A percentile compares a stretch with the other conserved stretches of the same genome.
Evolutionary conservation across 805 yeast species (phyloP).

Genomic region (Pichia pseudocactophila): DNA sequence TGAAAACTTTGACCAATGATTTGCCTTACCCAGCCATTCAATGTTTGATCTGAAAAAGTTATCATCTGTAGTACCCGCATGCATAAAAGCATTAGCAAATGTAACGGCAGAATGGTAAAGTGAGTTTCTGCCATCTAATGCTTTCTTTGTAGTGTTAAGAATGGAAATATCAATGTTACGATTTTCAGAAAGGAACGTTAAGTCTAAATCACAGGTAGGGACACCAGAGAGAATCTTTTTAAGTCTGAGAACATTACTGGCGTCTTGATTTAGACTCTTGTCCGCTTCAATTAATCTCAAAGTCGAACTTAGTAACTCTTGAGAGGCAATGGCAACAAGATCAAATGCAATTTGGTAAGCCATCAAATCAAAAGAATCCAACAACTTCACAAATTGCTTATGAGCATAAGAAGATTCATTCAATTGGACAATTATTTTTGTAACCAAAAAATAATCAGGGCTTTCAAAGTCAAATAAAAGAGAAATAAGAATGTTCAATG

Average conservation of each 20-base stretch:
- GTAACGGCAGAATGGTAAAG: conserved; percentile 94
- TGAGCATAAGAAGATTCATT: conserved; percentile 69
- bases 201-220: conserved; percentile 87
- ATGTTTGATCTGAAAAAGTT: conserved; percentile 81
- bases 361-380: conserved; percentile 37
- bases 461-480: conserved; percentile 47
- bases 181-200: conserved; percentile 79
- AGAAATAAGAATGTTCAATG: conserved; percentile 53
- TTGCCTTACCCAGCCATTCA: conserved; percentile 96
- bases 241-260: conserved; percentile 27
- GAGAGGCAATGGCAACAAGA: conserved; percentile 83
- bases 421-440: conserved; percentile 81
- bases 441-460: conserved; percentile 77
- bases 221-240: conserved; percentile 76
- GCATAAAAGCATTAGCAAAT: conserved; percentile 88
- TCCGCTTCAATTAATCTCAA: conserved; percentile 31
- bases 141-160: conserved; percentile 69
- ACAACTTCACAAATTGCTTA: conserved; percentile 53
- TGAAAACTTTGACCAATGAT: conserved; percentile 95
- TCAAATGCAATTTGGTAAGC: conserved; percentile 96
- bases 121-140: conserved; percentile 85
- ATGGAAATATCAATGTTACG: conserved; percentile 80
- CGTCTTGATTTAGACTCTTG: conserved; percentile 17
- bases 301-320: conserved; percentile 64
- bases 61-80: conserved; percentile 94